Evolutionary conservation across 768 basidiomycete species (phyloP).

Genomic region (Heimioporus sp.): DNA sequence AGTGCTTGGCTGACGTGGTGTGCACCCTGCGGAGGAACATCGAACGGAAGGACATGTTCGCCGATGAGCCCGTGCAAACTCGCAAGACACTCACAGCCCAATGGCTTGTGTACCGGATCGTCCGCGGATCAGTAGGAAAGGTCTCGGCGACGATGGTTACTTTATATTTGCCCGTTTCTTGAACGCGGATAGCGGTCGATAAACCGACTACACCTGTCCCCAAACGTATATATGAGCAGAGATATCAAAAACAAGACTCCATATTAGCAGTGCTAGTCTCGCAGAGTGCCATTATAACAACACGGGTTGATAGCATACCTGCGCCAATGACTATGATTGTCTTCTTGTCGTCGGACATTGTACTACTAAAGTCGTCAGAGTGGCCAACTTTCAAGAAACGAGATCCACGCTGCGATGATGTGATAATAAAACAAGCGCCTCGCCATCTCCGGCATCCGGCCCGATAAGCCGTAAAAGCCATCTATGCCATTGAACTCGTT

Average conservation of each 20-base stretch:
- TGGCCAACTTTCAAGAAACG: too few species aligned
- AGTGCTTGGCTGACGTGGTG: conserved; percentile 67
- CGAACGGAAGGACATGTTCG: neutral
- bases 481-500: too few species aligned
- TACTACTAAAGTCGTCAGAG: too few species aligned
- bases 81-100: conserved; percentile 63
- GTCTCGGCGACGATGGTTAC: conserved; percentile 72
- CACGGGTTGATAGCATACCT: conserved; percentile 23
- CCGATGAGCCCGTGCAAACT: neutral
- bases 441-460: too few species aligned
- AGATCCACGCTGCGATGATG: too few species aligned
- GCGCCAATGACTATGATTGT: conserved; percentile 41
- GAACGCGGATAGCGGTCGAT: conserved; percentile 70
- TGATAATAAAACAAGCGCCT: conserved; percentile 25
- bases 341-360: conserved; percentile 19
- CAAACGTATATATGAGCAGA: neutral
- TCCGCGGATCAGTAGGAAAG: conserved; percentile 70
- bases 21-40: conserved; percentile 55
- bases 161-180: conserved; percentile 56
- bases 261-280: neutral
- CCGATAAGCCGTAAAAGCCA: too few species aligned
- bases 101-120: conserved; percentile 73
- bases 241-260: neutral
- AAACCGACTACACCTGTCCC: conserved; percentile 71
- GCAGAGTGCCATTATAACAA: neutral